These are phyloP conservation scores for Gossypium anomalum DNA, from an alignment of 345 rosid genomes.

Conservation along the genomic window DNA sequence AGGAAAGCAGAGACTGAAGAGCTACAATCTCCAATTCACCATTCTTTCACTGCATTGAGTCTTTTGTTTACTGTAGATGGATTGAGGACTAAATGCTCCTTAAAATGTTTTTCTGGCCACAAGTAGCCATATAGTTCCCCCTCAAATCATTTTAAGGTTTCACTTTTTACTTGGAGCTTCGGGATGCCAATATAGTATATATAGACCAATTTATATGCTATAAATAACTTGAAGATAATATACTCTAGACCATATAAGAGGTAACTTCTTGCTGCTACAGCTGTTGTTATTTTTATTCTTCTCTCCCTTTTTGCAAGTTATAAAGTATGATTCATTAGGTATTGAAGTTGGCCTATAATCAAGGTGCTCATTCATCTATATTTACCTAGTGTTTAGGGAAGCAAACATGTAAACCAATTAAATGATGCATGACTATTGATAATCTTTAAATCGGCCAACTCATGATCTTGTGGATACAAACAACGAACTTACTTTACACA, in stretches of 20 bases:
- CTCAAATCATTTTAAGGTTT: background rate
- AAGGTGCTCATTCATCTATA: background rate
- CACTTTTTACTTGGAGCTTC: background rate
- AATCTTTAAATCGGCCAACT: background rate
- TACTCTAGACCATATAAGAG: background rate
- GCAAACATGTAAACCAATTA: background rate
- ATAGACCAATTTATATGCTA: background rate
- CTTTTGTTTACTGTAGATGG: background rate
- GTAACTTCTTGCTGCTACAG: background rate
- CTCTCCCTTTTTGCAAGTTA: background rate
- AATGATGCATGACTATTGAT: background rate
- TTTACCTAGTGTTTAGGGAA: background rate
- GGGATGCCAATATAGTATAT: background rate
- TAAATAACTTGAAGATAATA: background rate
- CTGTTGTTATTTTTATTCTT: background rate
- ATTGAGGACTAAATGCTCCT: background rate
- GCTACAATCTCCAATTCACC: background rate
- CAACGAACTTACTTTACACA: slow-evolving; percentile 75
- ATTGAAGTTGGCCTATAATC: background rate
- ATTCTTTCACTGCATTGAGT: background rate
- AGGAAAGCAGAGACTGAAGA: background rate
- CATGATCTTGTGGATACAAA: background rate
- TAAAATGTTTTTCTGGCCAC: background rate
- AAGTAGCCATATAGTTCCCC: background rate
- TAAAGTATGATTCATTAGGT: background rate